phyloP scores from a whole-genome alignment of 1,284 basidiomycete species.

The Microbotryum silenes-acaulis region DNA sequence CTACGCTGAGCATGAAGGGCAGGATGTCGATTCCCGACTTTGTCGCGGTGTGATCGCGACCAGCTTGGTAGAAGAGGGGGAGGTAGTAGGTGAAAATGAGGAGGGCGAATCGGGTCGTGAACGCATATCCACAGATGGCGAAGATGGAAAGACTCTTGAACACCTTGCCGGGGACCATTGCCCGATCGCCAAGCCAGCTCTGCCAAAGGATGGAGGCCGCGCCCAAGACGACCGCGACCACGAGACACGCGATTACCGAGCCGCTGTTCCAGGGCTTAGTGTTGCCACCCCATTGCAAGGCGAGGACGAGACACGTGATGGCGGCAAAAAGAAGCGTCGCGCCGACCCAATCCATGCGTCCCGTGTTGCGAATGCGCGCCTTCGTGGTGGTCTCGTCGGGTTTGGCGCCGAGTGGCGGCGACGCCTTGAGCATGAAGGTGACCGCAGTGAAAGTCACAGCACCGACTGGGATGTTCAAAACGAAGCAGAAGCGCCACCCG shows the following conservation, averaged over 20 bases:
- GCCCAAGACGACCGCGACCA: slow-evolving; percentile 34
- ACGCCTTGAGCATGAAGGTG: slow-evolving; percentile 23
- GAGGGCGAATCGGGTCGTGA: slow-evolving; percentile 27
- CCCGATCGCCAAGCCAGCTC: slow-evolving; percentile 33
- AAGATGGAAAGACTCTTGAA: slow-evolving; percentile 33
- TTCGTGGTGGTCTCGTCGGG: slow-evolving; percentile 8
- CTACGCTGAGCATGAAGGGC: slow-evolving; percentile 33
- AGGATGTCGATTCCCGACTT: slow-evolving; percentile 37
- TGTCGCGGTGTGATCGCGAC: slow-evolving; percentile 17
- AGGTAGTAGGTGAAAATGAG: slow-evolving; percentile 20
- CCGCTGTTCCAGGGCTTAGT: slow-evolving; percentile 34
- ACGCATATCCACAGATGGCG: slow-evolving; percentile 29
- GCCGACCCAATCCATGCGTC: slow-evolving; percentile 38
- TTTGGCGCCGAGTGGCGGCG: slow-evolving; percentile 21
- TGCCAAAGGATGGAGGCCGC: slow-evolving; percentile 30
- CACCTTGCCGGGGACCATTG: slow-evolving; percentile 35
- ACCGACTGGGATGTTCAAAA: slow-evolving; percentile 37
- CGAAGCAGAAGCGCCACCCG: background rate
- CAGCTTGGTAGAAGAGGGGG: slow-evolving; percentile 16
- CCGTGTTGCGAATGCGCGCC: slow-evolving; percentile 14
- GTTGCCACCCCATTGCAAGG: slow-evolving; percentile 36
- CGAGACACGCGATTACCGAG: slow-evolving; percentile 40
- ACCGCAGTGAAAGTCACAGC: slow-evolving; percentile 18
- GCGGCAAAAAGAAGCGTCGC: slow-evolving; percentile 33
- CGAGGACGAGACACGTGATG: slow-evolving; percentile 37